phyloP scores from a whole-genome alignment of 257 asterid genomes.

The Przewalskia tangutica region DNA sequence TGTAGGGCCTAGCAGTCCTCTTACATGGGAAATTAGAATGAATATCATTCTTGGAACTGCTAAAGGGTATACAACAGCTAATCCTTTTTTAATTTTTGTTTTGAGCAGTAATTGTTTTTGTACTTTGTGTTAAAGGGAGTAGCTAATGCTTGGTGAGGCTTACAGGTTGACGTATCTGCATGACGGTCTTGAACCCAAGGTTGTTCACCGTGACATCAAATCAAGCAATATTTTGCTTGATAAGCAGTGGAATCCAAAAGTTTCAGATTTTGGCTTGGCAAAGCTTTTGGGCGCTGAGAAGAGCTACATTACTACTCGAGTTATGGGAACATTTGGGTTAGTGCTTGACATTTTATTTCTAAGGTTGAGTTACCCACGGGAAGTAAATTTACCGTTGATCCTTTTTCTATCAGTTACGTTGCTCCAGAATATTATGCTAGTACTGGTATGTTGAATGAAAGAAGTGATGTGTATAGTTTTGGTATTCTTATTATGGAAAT shows the following conservation, averaged over 20 bases:
- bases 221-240: slow-evolving; percentile 84
- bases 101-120: background rate
- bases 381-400: background rate
- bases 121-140: background rate
- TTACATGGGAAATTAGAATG: slow-evolving; percentile 90
- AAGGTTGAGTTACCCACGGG: background rate
- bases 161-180: slow-evolving; percentile 73
- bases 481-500: slow-evolving; percentile 90
- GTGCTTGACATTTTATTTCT: slow-evolving; percentile 15
- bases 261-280: slow-evolving; percentile 86
- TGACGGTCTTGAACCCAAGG: slow-evolving; percentile 93
- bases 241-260: slow-evolving; percentile 66
- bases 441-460: slow-evolving; percentile 86
- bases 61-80: slow-evolving; percentile 49
- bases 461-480: slow-evolving; percentile 82
- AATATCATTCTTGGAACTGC: slow-evolving; percentile 83
- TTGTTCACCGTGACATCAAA: slow-evolving; percentile 84
- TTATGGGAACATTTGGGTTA: slow-evolving; percentile 95
- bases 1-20: slow-evolving; percentile 75
- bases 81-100: background rate
- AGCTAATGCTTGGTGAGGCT: slow-evolving; percentile 7
- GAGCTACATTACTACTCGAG: slow-evolving; percentile 78
- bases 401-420: slow-evolving; percentile 45
- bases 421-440: slow-evolving; percentile 94
- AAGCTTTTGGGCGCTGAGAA: slow-evolving; percentile 77